Evolutionary conservation across 2,329 filamentous ascomycete genomes (phyloP), one percentile per base, ranked within the genome.

Genomic region (Verticillium isaacii): DNA sequence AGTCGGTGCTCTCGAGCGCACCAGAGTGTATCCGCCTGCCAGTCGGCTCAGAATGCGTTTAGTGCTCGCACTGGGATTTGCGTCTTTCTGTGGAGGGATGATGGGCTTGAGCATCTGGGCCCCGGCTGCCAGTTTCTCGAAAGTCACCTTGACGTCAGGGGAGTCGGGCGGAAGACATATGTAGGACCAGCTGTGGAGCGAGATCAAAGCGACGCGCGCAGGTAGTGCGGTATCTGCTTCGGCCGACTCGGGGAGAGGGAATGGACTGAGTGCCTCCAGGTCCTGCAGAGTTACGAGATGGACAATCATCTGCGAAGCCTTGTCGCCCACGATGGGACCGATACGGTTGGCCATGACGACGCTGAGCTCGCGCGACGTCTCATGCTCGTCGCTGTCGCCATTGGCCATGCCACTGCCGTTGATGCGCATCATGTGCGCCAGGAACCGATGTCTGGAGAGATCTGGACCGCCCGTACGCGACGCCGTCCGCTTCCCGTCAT

Each of bases 121-220:
- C 5, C 4, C 41, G 8, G 57, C 32, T 1, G 70, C 70, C 0
- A 75, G 62, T 8, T 66, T 58, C 34, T 66, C 62, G 57, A 77
- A 74, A 0, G 72, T 62, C 1, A 76, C 73, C 0, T 57, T 61
- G 0, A 78, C 70, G 61, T 77, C 76, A 56, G 77, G 65, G 0
- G 67, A 64, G 0, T 68, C 62, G 0, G 75, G 67, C 0, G 78
- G 77, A 1, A 74, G 57, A 3, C 67, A 65, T 0, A 71, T 75
- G 59, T 80, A 80, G 6, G 67, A 70, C 79, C 79, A 82, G 56
- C 72, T 75, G 56, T 75, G 63, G 0, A 81, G 63, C 0, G 74
- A 77, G 29, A 70, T 68, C 8, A 81, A 61, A 0, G 66, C 74
- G 23, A 57, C 56, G 32, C 36, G 36, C 4, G 36, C 36, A 12